These are phyloP conservation scores for Chalciporus pseudorubinellus DNA, from an alignment of 768 basidiomycete species.

Conservation along the genomic window DNA sequence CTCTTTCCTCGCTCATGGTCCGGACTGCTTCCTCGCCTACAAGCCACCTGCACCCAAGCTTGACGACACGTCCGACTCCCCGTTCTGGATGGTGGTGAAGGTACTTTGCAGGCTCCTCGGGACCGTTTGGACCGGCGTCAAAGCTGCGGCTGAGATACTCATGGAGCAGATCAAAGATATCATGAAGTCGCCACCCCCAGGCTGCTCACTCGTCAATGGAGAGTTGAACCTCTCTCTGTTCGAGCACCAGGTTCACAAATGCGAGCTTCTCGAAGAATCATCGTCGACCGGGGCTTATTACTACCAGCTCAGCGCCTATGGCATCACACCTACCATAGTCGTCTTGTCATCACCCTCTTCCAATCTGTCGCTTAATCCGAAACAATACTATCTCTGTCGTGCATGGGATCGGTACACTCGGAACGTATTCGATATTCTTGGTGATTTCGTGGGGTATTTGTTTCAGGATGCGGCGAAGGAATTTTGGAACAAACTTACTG, in stretches of 20 bases:
- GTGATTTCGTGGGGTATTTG: slow-evolving; percentile 17
- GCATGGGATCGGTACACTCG: slow-evolving; percentile 16
- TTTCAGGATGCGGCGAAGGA: background rate
- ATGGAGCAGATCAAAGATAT: slow-evolving; percentile 4
- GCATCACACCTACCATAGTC: slow-evolving; percentile 9
- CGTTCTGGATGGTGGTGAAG: slow-evolving; percentile 13
- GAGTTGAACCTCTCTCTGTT: slow-evolving; percentile 21
- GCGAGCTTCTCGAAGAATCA: background rate
- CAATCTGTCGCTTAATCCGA: slow-evolving; percentile 1
- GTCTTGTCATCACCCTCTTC: background rate
- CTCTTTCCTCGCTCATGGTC: slow-evolving; percentile 18
- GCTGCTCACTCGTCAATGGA: slow-evolving; percentile 24
- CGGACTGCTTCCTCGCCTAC: slow-evolving; percentile 16
- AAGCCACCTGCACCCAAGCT: slow-evolving; percentile 3
- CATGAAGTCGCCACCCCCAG: slow-evolving; percentile 11
- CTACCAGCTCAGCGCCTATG: slow-evolving; percentile 14
- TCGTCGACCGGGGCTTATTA: background rate
- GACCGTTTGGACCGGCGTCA: slow-evolving; percentile 7
- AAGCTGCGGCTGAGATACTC: background rate
- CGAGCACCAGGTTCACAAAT: slow-evolving; percentile 18
- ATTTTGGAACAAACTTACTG: background rate
- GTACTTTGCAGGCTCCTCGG: slow-evolving; percentile 9
- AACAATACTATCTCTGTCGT: slow-evolving; percentile 21
- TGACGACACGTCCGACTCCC: slow-evolving; percentile 6
- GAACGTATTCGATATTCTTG: slow-evolving; percentile 15